Evolutionary conservation across 2,329 filamentous ascomycete genomes (phyloP), one percentile per base, ranked within the genome.

Genomic region (Penicillium sclerotigenum): DNA sequence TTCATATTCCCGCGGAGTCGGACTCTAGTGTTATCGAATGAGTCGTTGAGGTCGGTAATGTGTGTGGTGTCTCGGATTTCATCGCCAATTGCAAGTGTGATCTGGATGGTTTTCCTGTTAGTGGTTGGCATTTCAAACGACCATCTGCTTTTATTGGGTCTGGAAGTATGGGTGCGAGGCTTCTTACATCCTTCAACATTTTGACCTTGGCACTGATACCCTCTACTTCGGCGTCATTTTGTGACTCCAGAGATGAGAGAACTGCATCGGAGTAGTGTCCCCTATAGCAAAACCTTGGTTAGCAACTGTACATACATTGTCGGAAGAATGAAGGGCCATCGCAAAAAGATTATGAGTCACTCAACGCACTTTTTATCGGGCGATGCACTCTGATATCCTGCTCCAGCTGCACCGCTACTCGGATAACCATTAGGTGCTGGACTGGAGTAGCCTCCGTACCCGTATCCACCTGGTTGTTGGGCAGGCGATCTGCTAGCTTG

Each of bases 231-330:
- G 85, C 81, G 65, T 97, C 92, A 71, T 97, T 97, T 78, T 99
- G 94, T 69, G 89, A 93, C 79, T 99, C 94, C 58, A 99, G 82
- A 77, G 96, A 91, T 71, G 90, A 91, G 51, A 99, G 82, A 46
- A 96, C 91, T 20, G 92, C 89, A 68, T 95, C 88, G 71, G 88
- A 93, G 74, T 97, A 97, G 73, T 97, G 92, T 14, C 93, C 93
- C 71, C 88, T 90, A 63, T 62, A 54, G 24, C 45, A 18, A 55
- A 47, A 14, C 57, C 54, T 53, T 56, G 22, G 16, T 60, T 20
- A 52, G 16, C 14, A 20, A 33, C 26, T 47, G 24, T n/a, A 40
- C 48, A 11, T 26, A 33, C 28, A 14, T 50, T 11, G 3, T 47
- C 18, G 18, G 28, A n/a, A 22, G 26, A 31, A 31, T 11, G 11